Evolutionary conservation across 2,329 filamentous ascomycete genomes (phyloP).

Genomic region (Teratosphaeria destructans): DNA sequence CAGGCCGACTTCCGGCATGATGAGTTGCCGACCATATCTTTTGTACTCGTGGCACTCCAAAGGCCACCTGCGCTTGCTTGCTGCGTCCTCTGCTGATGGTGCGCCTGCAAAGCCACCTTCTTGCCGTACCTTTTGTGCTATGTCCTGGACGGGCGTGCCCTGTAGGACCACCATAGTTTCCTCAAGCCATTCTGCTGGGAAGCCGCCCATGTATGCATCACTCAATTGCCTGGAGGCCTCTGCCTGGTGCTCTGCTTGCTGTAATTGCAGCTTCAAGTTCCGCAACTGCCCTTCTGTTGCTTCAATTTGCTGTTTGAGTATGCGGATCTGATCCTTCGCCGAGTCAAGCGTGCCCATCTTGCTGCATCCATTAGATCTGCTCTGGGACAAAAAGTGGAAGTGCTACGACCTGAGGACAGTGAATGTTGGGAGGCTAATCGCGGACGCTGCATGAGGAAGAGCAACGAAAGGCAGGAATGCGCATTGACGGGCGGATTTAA

Average conservation of each 20-base stretch:
- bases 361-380: not conserved
- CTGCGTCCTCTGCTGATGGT: not conserved
- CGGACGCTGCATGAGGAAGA: too few species aligned
- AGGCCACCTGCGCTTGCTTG: slow-evolving; percentile 48
- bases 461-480: too few species aligned
- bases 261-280: slow-evolving; percentile 31
- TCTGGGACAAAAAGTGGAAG: too few species aligned
- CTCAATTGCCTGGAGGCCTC: slow-evolving; percentile 17
- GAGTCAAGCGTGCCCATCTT: slow-evolving; percentile 1
- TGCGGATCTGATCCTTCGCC: slow-evolving; percentile 21
- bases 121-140: slow-evolving; percentile 13
- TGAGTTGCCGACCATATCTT: slow-evolving; percentile 83
- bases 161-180: slow-evolving; percentile 25
- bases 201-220: slow-evolving; percentile 25
- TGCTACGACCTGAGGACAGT: too few species aligned
- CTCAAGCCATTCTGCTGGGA: slow-evolving; percentile 33
- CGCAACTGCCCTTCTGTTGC: slow-evolving; percentile 32
- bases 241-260: slow-evolving; percentile 30
- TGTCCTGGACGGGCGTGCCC: slow-evolving; percentile 6
- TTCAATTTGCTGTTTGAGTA: slow-evolving; percentile 32
- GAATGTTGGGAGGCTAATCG: too few species aligned
- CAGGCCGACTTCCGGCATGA: slow-evolving; percentile 71
- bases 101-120: slow-evolving; percentile 5
- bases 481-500: too few species aligned
- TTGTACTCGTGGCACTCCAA: slow-evolving; percentile 64